phyloP scores from a whole-genome alignment of 805 yeast species.

The Yarrowia divulgata region DNA sequence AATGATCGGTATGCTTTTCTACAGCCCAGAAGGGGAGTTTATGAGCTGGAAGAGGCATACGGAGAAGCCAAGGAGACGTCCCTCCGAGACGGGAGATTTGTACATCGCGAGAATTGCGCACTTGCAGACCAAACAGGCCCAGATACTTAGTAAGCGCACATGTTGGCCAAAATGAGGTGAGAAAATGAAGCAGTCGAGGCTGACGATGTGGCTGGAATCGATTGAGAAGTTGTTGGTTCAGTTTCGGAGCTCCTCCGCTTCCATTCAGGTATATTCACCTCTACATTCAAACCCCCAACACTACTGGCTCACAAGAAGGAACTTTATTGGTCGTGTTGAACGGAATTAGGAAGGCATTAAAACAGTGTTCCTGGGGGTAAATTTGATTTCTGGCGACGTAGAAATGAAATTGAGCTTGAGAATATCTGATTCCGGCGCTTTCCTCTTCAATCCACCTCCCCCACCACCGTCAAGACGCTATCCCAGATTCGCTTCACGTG shows the following conservation, averaged over 20 bases:
- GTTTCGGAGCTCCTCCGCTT: no score
- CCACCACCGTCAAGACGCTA: not conserved
- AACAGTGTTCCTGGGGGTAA: no score
- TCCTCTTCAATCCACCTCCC: not conserved
- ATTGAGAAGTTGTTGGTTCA: no score
- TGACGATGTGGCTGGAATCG: not conserved
- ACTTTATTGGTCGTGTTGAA: not conserved
- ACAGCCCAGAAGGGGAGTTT: slow-evolving; percentile 8
- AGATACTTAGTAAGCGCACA: no score
- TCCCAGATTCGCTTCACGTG: slow-evolving; percentile 26
- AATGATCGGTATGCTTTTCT: slow-evolving; percentile 23
- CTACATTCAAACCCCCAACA: not conserved
- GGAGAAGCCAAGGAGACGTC: not conserved
- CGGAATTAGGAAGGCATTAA: not conserved
- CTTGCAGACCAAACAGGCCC: no score
- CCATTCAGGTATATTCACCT: no score
- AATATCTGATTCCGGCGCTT: no score
- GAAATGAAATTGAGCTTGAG: not conserved
- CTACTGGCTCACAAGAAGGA: slow-evolving; percentile 8
- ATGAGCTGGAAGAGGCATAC: not conserved
- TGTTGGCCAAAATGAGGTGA: no score
- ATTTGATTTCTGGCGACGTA: no score
- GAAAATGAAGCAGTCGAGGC: not conserved
- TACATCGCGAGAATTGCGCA: no score
- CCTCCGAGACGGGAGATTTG: no score